Conservation (phyloP, 2,329 filamentous ascomycete genomes). For the Pestalotiopsis sp. region DNA sequence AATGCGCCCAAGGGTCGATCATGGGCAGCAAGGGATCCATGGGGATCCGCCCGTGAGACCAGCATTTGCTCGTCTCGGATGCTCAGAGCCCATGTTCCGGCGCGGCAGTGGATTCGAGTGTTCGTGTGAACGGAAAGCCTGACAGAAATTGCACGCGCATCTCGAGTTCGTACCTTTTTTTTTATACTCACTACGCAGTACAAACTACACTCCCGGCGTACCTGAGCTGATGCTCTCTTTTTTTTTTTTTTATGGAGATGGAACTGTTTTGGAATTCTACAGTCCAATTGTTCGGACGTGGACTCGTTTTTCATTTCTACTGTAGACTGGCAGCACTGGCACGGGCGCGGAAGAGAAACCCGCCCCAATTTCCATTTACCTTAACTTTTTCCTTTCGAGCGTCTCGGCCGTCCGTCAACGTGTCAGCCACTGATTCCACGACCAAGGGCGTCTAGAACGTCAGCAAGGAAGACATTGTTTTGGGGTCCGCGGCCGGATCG, state of each 20-base stretch:
- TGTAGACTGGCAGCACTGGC: background rate
- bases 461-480: background rate
- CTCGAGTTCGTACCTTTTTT: background rate
- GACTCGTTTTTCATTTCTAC: background rate
- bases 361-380: background rate
- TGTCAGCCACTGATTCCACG: constrained; percentile 15
- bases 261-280: background rate
- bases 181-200: background rate
- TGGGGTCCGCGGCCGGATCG: background rate
- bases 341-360: background rate
- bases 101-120: background rate
- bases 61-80: background rate
- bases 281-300: background rate
- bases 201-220: background rate
- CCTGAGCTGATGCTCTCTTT: background rate
- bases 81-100: background rate
- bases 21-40: background rate
- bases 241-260: background rate
- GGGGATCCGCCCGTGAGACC: background rate
- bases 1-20: background rate
- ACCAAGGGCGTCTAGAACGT: background rate
- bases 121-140: background rate
- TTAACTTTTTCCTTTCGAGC: background rate
- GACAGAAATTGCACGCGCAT: background rate
- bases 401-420: constrained; percentile 5